Base-by-base conservation (phyloP, 2,329 filamentous ascomycete species). In the Pseudopithomyces maydicus region DNA sequence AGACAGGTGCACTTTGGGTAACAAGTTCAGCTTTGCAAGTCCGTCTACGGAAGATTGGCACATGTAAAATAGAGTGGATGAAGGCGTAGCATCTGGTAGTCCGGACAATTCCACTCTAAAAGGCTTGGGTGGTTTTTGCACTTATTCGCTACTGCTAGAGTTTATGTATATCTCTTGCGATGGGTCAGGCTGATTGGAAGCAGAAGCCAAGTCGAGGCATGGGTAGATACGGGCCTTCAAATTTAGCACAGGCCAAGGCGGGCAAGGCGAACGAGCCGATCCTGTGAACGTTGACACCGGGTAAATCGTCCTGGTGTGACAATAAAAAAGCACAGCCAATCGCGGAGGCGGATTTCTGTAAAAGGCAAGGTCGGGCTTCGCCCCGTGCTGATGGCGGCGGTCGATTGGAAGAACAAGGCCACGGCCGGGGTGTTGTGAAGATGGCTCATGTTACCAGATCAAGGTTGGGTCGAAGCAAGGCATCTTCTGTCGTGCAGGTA, bases 251-350 rank as follows among this genome's bases (percentile, higher is more conserved):
- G 44, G 44, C 44, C 44, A 47, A 12, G 29, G 29, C 6, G 43
- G 11, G 43, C 26, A 29, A 29, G 26, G 26, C 26, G 23, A 33
- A 26, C 43, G 23, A 46, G 23, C 43, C 43, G 44, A 47, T 22
- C 29, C 44, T 47, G 29, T 36, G 29, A 36, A 26, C n/a, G 26
- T 47, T 47, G 44, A 35, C 44, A 47, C 44, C 44, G 44, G 44
- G 44, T 47, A 47, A 47, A 47, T 47, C 44, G 17, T 47, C 44
- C 26, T 36, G 32, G 44, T 35, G 44, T 47, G 44, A 47, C 44
- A 36, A 15, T 47, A 12, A 3, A 20, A 47, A 47, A 47, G 11
- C 6, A 8, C 44, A 47, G 29, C 44, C 44, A 47, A 47, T n/a
- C 6, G 17, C 44, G 20, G 29, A 4, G 29, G n/a, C 4, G 29